Evolutionary conservation across 2,329 filamentous ascomycete species (phyloP).

Genomic region (Metarhizium sp.): DNA sequence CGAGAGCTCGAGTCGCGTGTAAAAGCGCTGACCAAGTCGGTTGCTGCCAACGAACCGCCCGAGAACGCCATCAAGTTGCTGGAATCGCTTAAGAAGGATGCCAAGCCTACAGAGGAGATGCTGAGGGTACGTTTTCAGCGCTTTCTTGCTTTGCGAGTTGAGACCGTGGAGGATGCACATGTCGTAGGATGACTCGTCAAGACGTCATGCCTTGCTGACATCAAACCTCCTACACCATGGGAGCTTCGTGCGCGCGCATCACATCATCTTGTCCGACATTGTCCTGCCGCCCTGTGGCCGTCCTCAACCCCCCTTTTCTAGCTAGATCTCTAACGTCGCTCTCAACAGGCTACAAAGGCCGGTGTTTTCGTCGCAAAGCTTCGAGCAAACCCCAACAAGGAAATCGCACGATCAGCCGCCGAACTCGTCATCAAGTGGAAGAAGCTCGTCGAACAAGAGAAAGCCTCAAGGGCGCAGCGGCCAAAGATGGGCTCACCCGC

Average conservation of each 20-base stretch:
- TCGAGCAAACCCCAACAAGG: conserved; percentile 66
- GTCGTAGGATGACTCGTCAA: no score
- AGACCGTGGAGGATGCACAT: no score
- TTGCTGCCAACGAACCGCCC: conserved; percentile 63
- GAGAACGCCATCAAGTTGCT: conserved; percentile 65
- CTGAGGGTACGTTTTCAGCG: conserved; percentile 52
- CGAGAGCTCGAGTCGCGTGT: conserved; percentile 72
- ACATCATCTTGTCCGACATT: background rate
- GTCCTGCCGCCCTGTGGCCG: no score
- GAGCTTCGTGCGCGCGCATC: background rate
- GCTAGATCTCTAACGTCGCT: background rate
- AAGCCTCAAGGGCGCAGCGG: conserved; percentile 36
- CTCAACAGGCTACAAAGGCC: conserved; percentile 65
- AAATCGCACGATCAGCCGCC: conserved; percentile 66
- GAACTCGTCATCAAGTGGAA: conserved; percentile 87
- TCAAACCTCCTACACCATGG: background rate
- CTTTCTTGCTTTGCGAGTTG: background rate
- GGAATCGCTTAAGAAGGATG: conserved; percentile 68
- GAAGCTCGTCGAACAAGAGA: conserved; percentile 61
- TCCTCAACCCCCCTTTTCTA: background rate
- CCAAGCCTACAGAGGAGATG: conserved; percentile 79
- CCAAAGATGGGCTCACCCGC: conserved; percentile 31
- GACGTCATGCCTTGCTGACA: background rate
- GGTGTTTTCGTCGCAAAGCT: conserved; percentile 83
- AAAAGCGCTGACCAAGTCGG: conserved; percentile 72